Evolutionary conservation across 2,329 filamentous ascomycete genomes (phyloP), one percentile per base, ranked within the genome.

Genomic region (Lasiodiplodia hormozganensis): DNA sequence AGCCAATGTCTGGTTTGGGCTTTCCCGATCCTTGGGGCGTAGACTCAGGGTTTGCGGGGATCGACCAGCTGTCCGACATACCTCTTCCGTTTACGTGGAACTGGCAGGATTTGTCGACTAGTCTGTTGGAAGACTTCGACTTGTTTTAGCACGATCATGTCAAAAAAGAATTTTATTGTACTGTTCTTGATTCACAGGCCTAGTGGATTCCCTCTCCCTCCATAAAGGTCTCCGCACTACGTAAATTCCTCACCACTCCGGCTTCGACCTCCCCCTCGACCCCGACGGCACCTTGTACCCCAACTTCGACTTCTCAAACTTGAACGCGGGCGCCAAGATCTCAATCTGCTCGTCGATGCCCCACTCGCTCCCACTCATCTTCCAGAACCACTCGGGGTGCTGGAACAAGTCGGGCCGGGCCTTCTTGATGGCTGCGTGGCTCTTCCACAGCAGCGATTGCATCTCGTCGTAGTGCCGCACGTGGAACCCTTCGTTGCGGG

Each of bases 391-490:
- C 28, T 68, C 67, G 11, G 57, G 49, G 28, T 49, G 57, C 6
- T 12, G 31, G 57, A 68, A 68, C 1, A 68, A 16, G n/a, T 68
- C 67, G 2, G 67, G 67, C 4, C 58, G 21, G 2, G 58, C 51
- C 58, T 40, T 57, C 7, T 31, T 51, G 49, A 64, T 64, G 3
- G 57, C 38, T 6, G 23, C 67, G 10, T 64, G 67, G 7, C 34
- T 64, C 36, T 68, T 68, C 18, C 28, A 28, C 23, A 68, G 36
- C 25, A 68, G 40, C 23, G 51, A 65, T 14, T 56, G 67, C 67
- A 68, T 68, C 49, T 68, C 67, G 40, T 68, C 67, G 58, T 68
- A 57, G 25, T 68, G 67, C 11, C 67, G 58, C 8, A 68, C 51
- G n/a, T 57, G 36, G 40, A 68, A 68, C 0, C 67, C 67, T 16